Evolutionary conservation across 2,329 filamentous ascomycete species (phyloP), one percentile per base, ranked within the genome.

Genomic region (Rosellinia necatrix): DNA sequence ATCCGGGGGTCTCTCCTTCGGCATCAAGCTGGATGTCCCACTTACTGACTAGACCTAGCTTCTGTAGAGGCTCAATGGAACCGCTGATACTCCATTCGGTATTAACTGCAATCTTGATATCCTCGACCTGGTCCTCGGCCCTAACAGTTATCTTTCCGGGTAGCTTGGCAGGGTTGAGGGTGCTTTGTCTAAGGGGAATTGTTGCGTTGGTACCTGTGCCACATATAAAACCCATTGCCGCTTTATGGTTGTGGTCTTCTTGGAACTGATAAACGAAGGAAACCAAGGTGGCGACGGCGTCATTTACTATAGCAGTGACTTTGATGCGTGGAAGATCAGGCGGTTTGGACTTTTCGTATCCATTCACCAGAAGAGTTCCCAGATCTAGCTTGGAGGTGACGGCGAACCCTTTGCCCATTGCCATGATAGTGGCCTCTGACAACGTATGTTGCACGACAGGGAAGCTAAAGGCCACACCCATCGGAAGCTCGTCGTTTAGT

Each of bases 1-100:
- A 92, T 0, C 90, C 89, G 0, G 90, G 88, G 6, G 77, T 78
- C 64, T 90, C 86, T 64, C 86, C 87, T 41, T 85, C 81, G 4
- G 73, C 72, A 64, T 92, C 89, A 5, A 94, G 78, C 56, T 80
- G 74, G 8, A 77, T 73, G 66, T 94, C 90, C 90, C 90, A 93
- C 30, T 74, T 75, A 8, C 83, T 92, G 48, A 90, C 82, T 43
- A 92, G 78, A 1, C 78, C 76, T 17, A 86, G 74, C 21, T 86
- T 79, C 21, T 80, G 77, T 50, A 93, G 75, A 0, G 90, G 88
- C 6, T 80, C 77, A n/a, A 85, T 85, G 2, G 89, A 85, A 6
- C 90, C 90, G 22, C 86, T 87, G 64, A 94, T 91, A 48, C 87
- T 90, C 87, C 89, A 92, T 72, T 94, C 90, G 0, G 90, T 93